These are phyloP conservation scores for Miamiensis avidus DNA, from an alignment of 169 alveolate species.

Conservation along the genomic window DNA sequence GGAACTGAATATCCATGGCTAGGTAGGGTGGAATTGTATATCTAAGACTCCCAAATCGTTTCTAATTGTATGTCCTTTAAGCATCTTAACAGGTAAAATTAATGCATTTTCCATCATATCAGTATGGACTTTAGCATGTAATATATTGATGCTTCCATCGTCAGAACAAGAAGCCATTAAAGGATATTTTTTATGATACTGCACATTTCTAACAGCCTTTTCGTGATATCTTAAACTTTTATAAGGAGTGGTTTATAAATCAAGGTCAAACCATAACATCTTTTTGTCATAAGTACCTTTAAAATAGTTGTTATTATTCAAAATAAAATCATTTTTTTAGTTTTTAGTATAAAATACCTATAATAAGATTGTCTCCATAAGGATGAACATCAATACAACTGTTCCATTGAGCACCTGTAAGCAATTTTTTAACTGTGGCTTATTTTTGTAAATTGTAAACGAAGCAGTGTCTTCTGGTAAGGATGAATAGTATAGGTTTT, in stretches of 20 bases:
- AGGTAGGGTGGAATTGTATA: constrained; percentile 85
- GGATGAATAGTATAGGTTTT: constrained; percentile 84
- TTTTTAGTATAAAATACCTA: constrained; percentile 36
- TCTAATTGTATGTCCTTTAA: constrained; percentile 65
- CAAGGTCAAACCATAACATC: constrained; percentile 89
- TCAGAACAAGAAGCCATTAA: constrained; percentile 80
- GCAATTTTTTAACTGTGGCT: constrained; percentile 69
- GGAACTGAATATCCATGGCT: constrained; percentile 87
- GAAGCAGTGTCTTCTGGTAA: constrained; percentile 82
- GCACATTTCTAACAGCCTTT: constrained; percentile 76
- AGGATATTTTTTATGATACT: constrained; percentile 73
- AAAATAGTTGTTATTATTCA: too few species aligned
- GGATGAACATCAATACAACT: constrained; percentile 79
- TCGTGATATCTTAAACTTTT: constrained; percentile 85
- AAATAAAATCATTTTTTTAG: background rate
- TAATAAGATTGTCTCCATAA: constrained; percentile 86
- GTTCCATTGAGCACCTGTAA: constrained; percentile 81
- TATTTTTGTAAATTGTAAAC: constrained; percentile 82
- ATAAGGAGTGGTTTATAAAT: constrained; percentile 84
- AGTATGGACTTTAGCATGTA: constrained; percentile 84
- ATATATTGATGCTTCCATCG: constrained; percentile 81
- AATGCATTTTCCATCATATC: constrained; percentile 80
- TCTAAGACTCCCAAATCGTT: constrained; percentile 63
- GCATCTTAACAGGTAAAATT: constrained; percentile 85
- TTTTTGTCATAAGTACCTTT: constrained; percentile 82